Conservation (phyloP, 2,329 filamentous ascomycete species). For the Ceratocystis alfenasii region DNA sequence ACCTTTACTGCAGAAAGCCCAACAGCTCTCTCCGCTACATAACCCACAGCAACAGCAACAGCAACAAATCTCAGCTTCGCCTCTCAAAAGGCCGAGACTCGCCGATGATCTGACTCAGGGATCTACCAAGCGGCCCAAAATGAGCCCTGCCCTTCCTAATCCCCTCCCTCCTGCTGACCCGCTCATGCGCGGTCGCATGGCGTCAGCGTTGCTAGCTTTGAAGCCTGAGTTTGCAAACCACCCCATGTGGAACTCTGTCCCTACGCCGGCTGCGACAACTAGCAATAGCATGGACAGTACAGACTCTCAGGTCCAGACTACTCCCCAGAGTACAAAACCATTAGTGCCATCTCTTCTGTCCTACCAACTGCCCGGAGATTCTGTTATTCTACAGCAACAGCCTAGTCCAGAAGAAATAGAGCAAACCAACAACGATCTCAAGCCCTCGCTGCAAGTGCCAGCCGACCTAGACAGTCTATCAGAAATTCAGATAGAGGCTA, state of each 20-base stretch:
- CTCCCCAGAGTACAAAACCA: not conserved
- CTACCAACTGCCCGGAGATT: not conserved
- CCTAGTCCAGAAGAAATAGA: not conserved
- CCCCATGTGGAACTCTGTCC: constrained; percentile 10
- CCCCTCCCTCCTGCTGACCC: constrained; percentile 13
- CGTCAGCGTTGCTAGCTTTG: constrained; percentile 9
- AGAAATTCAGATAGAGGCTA: not conserved
- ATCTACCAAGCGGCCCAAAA: not conserved
- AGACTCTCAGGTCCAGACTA: not conserved
- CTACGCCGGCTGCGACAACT: not conserved
- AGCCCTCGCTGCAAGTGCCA: not conserved
- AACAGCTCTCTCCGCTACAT: not conserved
- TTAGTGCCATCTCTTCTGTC: not conserved
- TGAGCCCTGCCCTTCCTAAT: not conserved
- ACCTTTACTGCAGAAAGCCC: not conserved
- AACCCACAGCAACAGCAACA: not conserved
- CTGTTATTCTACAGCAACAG: not conserved
- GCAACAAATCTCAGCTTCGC: not conserved
- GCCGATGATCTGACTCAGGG: not conserved
- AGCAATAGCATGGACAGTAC: not conserved
- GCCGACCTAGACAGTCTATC: not conserved
- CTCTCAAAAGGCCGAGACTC: not conserved
- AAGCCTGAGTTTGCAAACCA: constrained; percentile 15
- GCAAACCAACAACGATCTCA: not conserved
- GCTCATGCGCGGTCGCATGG: constrained; percentile 10